Conservation (phyloP, 1,139 yeast species). For the Magnusiomyces magnusii region DNA sequence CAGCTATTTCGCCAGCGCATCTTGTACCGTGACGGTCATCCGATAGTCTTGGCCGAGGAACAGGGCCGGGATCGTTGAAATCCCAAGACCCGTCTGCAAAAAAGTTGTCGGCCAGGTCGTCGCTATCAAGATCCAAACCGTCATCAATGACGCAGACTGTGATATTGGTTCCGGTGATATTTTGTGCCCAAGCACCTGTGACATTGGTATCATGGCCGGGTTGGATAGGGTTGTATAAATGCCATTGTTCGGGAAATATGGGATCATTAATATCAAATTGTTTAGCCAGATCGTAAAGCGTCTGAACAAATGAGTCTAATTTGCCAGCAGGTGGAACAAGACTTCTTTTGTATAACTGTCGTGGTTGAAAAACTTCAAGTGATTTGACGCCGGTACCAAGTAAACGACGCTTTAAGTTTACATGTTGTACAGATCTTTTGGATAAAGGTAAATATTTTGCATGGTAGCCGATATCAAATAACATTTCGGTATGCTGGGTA, state of each 20-base stretch:
- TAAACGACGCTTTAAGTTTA: no score
- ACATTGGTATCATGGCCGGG: slow-evolving; percentile 88
- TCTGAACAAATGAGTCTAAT: slow-evolving; percentile 22
- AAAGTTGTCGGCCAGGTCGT: slow-evolving; percentile 62
- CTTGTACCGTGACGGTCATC: slow-evolving; percentile 96
- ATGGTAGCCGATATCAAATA: no score
- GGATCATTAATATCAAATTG: slow-evolving; percentile 70
- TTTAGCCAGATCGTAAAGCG: slow-evolving; percentile 24
- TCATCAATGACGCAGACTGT: slow-evolving; percentile 85
- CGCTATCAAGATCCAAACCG: slow-evolving; percentile 76
- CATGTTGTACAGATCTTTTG: not conserved
- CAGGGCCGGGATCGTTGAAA: slow-evolving; percentile 64
- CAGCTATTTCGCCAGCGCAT: slow-evolving; percentile 98
- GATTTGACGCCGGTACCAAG: slow-evolving; percentile 3
- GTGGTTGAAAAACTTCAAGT: slow-evolving; percentile 1
- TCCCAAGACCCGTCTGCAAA: slow-evolving; percentile 83
- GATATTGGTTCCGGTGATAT: slow-evolving; percentile 76
- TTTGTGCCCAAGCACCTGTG: slow-evolving; percentile 74
- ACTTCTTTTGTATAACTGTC: slow-evolving; percentile 1
- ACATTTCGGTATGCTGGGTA: slow-evolving; percentile 4
- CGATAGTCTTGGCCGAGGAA: slow-evolving; percentile 72
- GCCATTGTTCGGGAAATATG: slow-evolving; percentile 80
- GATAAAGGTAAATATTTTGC: no score
- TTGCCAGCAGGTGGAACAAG: slow-evolving; percentile 10
- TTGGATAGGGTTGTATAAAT: slow-evolving; percentile 58